These are phyloP conservation scores for Chimonanthus praecox DNA, from an alignment of 164 flowering plant species.

Conservation along the genomic window DNA sequence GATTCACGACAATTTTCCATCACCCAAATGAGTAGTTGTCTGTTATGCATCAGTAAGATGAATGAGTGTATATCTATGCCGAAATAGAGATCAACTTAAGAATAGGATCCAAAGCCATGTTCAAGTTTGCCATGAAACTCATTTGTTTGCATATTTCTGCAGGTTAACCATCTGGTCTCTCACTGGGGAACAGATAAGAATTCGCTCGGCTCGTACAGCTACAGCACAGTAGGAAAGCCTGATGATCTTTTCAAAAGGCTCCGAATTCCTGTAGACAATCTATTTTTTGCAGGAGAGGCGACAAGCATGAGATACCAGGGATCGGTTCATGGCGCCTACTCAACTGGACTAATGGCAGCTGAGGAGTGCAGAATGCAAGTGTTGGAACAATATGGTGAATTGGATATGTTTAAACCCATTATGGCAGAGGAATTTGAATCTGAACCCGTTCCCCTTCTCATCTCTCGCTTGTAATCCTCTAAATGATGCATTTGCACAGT, in stretches of 20 bases:
- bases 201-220: conserved; percentile 89
- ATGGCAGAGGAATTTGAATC: conserved; percentile 51
- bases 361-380: conserved; percentile 94
- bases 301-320: conserved; percentile 74
- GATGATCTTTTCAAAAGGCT: conserved; percentile 83
- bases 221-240: conserved; percentile 76
- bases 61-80: no score
- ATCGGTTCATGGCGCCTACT: conserved; percentile 91
- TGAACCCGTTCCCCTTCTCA: conserved; percentile 56
- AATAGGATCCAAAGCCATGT: not conserved
- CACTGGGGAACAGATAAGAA: conserved; percentile 82
- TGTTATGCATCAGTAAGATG: not conserved
- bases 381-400: conserved; percentile 67
- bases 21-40: not conserved
- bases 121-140: not conserved
- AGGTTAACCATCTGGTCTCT: conserved; percentile 90
- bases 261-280: conserved; percentile 79
- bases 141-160: conserved; percentile 15
- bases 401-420: conserved; percentile 63
- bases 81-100: not conserved
- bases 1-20: not conserved
- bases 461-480: conserved; percentile 61
- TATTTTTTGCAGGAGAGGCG: conserved; percentile 98
- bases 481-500: no score
- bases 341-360: conserved; percentile 90